Conservation (phyloP, 176 grass and related monocot genomes). For the Paspalum vaginatum region DNA sequence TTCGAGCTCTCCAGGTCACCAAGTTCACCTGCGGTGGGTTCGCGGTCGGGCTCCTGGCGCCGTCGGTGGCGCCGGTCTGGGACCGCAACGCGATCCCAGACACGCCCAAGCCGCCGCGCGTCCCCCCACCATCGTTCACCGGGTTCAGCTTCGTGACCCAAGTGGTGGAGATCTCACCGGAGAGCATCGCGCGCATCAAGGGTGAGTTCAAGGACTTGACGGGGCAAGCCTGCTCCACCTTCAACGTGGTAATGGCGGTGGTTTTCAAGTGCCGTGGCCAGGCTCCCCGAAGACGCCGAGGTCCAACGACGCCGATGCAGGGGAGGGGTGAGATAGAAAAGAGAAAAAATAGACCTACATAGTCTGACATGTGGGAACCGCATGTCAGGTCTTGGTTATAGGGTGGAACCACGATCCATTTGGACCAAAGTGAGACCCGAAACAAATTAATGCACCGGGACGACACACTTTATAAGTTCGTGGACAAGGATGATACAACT, state of each 20-base stretch:
- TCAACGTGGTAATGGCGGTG: constrained; percentile 71
- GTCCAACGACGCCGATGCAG: too few relatives aligned
- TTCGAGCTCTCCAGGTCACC: constrained; percentile 62
- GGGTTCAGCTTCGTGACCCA: constrained; percentile 71
- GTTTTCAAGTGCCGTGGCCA: constrained; percentile 67
- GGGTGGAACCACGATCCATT: too few relatives aligned
- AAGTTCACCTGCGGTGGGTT: constrained; percentile 84
- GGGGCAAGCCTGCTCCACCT: constrained; percentile 71
- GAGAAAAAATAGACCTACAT: too few relatives aligned
- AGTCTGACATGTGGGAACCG: too few relatives aligned
- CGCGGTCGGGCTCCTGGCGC: constrained; percentile 54
- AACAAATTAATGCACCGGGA: too few relatives aligned
- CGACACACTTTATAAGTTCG: too few relatives aligned
- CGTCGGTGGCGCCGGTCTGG: constrained; percentile 65
- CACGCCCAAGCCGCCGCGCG: constrained; percentile 60
- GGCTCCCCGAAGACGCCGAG: constrained; percentile 45
- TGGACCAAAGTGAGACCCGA: too few relatives aligned
- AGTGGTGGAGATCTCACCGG: constrained; percentile 60
- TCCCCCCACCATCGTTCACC: constrained; percentile 50
- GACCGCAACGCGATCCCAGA: constrained; percentile 60
- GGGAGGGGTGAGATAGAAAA: too few relatives aligned
- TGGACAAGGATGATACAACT: too few relatives aligned
- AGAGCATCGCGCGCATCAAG: constrained; percentile 63
- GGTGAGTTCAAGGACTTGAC: constrained; percentile 45
- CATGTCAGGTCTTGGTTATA: too few relatives aligned